Evolutionary conservation across 768 basidiomycete species (phyloP), one percentile per base, ranked within the genome.

Genomic region (Paxillus ammoniavirescens): DNA sequence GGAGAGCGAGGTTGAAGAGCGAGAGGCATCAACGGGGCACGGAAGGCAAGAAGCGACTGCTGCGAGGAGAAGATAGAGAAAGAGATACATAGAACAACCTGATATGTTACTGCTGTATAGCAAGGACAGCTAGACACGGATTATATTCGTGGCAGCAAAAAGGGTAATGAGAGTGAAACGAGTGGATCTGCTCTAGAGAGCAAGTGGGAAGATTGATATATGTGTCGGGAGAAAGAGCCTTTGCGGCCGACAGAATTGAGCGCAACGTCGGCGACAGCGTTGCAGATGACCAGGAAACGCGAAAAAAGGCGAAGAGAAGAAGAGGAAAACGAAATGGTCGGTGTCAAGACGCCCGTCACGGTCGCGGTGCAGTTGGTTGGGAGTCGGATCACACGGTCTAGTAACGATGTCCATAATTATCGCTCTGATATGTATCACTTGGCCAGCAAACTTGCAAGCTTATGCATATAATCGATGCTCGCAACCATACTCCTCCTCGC

Each of bases 141-240:
- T 56, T 37, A 53, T 30, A 33, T 47, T 18, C 15, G 40, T 56
- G 60, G 62, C 71, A 61, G 62, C 64, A 45, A 60, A 47, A 53
- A 50, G 50, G 50, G 59, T 14, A 80, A 79, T 47, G 78, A 78
- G 72, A 66, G 77, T 77, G 73, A 47, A 61, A 31, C 31, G 31
- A 31, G 8, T 31, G 31, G 57, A 61, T 54, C 52, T 46, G 50
- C 57, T 52, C 55, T 62, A 35, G 33, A 47, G 48, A 10, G 54
- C 50, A 48, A 47, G 42, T 47, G 57, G 33, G 8, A 38, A 44
- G 47, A 28, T 23, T 47, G 9, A 44, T 28, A 45, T n/a, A 52
- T 47, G 57, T 35, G 60, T 60, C 56, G 61, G 62, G 13, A 52
- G 49, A 15, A 44, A 46, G 37, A 55, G 50, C 44, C 53, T 47